Evolutionary conservation across 805 yeast species (phyloP).

Genomic region (Starmerella ratchasimensis): DNA sequence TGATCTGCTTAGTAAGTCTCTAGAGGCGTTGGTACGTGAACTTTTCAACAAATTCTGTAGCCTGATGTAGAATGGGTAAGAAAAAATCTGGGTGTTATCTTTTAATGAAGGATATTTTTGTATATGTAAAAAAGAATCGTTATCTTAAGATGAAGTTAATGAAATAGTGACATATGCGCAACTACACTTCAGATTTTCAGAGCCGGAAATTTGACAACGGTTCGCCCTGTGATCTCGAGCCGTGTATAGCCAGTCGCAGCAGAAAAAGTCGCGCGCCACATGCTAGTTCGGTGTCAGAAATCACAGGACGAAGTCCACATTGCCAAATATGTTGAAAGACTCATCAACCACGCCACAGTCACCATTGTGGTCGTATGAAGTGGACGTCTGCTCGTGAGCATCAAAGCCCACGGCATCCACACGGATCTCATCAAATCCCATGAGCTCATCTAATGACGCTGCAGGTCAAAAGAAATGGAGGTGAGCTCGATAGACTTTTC

Average conservation of each 20-base stretch:
- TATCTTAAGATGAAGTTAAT: not conserved
- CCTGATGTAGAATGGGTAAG: too few species aligned
- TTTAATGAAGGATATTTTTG: not conserved
- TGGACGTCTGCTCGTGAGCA: conserved; percentile 12
- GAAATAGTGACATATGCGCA: not conserved
- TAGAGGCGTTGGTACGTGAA: too few species aligned
- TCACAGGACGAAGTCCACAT: conserved; percentile 1
- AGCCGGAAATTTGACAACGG: too few species aligned
- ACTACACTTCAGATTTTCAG: not conserved
- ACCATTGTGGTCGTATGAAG: conserved; percentile 18
- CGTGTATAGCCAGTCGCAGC: conserved; percentile 18
- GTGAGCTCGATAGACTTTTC: conserved; percentile 12
- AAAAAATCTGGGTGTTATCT: not conserved
- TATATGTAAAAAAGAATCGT: not conserved
- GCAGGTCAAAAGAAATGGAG: conserved; percentile 21
- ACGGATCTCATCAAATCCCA: conserved; percentile 16
- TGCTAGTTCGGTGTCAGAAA: conserved; percentile 10
- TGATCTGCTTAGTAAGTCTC: too few species aligned
- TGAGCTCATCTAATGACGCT: conserved; percentile 25
- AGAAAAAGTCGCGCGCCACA: conserved; percentile 19
- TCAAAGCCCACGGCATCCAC: conserved; percentile 20
- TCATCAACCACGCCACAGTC: conserved; percentile 20
- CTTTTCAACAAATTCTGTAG: too few species aligned
- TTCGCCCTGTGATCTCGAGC: not conserved
- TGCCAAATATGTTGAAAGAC: conserved; percentile 4